A percentile compares a stretch with the other conserved stretches of the same genome.
phyloP scores from a whole-genome alignment of 1,284 basidiomycete species.

The Rhizoctonia solani region DNA sequence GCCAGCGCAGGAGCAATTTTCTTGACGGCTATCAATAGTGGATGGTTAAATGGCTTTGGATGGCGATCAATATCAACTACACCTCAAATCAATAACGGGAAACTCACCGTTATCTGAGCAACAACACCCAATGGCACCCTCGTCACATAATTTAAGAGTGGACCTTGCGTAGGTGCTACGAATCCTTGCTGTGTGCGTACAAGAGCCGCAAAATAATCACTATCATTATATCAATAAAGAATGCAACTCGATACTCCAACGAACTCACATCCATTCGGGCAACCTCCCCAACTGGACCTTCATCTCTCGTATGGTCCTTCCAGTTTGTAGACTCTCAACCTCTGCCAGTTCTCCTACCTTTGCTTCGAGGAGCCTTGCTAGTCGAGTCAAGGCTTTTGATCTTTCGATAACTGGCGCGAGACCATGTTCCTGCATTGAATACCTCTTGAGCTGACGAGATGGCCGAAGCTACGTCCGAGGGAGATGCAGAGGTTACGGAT shows the following conservation, averaged over 20 bases:
- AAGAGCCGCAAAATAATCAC: conserved; percentile 75
- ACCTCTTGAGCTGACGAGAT: conserved; percentile 59
- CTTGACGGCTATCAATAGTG: conserved; percentile 79
- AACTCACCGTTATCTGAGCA: conserved; percentile 72
- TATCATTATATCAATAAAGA: too few relatives aligned
- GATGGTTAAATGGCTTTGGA: conserved; percentile 78
- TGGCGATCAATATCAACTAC: background rate
- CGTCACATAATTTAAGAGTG: conserved; percentile 74
- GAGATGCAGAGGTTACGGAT: conserved; percentile 52
- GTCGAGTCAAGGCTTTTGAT: conserved; percentile 63
- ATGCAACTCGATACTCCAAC: too few relatives aligned
- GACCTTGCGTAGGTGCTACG: conserved; percentile 77
- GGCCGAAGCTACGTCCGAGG: conserved; percentile 56
- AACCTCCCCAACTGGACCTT: conserved; percentile 69
- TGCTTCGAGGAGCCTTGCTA: conserved; percentile 64
- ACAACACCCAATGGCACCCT: conserved; percentile 81
- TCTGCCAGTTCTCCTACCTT: conserved; percentile 61
- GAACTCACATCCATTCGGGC: conserved; percentile 82
- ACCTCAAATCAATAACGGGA: background rate
- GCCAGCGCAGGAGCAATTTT: conserved; percentile 84
- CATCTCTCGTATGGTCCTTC: conserved; percentile 78
- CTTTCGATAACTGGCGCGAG: conserved; percentile 60
- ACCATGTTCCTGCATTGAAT: conserved; percentile 72
- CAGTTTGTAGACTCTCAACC: conserved; percentile 59
- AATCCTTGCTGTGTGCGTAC: conserved; percentile 68